Conservation (phyloP, 495 filamentous ascomycete genomes). For the Penicillium goetzii region DNA sequence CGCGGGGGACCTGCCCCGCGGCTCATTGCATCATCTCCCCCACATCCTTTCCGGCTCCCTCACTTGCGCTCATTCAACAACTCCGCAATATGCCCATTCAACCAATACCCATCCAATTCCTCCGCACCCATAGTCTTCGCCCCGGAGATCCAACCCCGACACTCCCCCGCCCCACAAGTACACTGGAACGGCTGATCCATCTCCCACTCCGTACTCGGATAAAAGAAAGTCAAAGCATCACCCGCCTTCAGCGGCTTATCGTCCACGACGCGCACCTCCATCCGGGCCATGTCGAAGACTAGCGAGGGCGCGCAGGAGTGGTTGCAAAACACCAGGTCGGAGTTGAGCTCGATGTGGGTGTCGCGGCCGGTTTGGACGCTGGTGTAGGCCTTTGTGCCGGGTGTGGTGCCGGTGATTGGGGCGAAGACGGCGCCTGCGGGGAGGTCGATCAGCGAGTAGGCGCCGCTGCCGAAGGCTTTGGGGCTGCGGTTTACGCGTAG, state of each 20-base stretch:
- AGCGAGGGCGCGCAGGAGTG: constrained; percentile 72
- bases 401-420: constrained; percentile 56
- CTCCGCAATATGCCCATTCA: constrained; percentile 42
- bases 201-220: constrained; percentile 74
- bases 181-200: constrained; percentile 78
- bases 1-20: constrained; percentile 5
- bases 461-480: constrained; percentile 61
- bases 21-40: constrained; percentile 2
- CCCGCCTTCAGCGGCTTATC: constrained; percentile 57
- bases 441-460: constrained; percentile 62
- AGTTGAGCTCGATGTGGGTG: constrained; percentile 73
- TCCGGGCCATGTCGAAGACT: constrained; percentile 68
- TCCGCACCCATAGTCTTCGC: constrained; percentile 36
- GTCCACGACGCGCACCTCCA: constrained; percentile 63
- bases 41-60: background rate
- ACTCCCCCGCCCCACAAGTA: constrained; percentile 54
- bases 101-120: constrained; percentile 41
- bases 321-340: constrained; percentile 75
- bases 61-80: constrained; percentile 31
- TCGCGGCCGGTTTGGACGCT: constrained; percentile 66
- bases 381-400: constrained; percentile 64
- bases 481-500: constrained; percentile 43
- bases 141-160: constrained; percentile 41
- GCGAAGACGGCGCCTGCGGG: constrained; percentile 66
- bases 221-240: constrained; percentile 77